Conservation (phyloP, 75 land plant genomes). For the Pinus albicaulis region DNA sequence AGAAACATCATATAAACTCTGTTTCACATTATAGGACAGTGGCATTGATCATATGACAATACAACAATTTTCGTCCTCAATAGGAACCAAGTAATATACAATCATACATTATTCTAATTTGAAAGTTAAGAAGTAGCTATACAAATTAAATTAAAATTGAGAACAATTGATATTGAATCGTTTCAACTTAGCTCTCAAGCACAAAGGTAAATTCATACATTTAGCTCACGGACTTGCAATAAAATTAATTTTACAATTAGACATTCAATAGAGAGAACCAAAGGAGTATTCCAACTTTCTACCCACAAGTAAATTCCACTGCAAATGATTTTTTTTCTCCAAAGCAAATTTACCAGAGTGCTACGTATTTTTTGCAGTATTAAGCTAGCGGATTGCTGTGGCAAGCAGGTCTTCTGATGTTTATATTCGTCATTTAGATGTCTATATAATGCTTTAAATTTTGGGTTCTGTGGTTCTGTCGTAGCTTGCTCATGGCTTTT, state of each 20-base stretch:
- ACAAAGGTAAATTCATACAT: constrained; percentile 3
- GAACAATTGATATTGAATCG: background rate
- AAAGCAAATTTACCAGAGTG: background rate
- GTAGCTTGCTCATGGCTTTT: constrained; percentile 71
- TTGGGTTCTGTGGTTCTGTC: constrained; percentile 57
- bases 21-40: no score
- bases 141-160: background rate
- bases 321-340: background rate
- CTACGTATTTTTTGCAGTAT: background rate
- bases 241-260: background rate
- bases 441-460: constrained; percentile 56
- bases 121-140: background rate
- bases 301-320: background rate
- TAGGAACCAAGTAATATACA: no score
- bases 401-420: background rate
- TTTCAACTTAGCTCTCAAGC: no score
- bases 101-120: no score
- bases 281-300: background rate
- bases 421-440: constrained; percentile 7
- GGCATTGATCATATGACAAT: no score
- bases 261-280: background rate
- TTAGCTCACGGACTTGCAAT: background rate
- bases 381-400: no score
- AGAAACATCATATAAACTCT: no score
- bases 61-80: no score